Conservation (phyloP, 1,284 basidiomycete genomes). For the Sanguinoderma infundibulare region DNA sequence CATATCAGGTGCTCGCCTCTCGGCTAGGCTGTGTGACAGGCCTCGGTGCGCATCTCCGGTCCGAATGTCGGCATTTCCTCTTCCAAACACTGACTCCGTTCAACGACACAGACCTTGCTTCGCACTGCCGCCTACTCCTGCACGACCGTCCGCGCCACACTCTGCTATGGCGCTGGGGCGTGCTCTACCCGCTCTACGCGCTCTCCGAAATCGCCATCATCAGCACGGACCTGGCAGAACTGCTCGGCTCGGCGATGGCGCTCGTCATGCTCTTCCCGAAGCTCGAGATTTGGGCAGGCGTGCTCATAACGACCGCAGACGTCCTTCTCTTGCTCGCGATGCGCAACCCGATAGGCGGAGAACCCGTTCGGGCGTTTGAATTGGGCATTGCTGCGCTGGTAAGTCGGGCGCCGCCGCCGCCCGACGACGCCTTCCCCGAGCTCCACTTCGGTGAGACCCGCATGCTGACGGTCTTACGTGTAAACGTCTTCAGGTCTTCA, state of each 20-base stretch:
- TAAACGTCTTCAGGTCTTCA: slow-evolving; percentile 59
- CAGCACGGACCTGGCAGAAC: slow-evolving; percentile 73
- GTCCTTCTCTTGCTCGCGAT: slow-evolving; percentile 78
- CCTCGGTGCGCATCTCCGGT: slow-evolving; percentile 47
- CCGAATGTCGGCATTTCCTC: not conserved
- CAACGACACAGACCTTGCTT: slow-evolving; percentile 61
- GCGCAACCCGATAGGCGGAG: slow-evolving; percentile 59
- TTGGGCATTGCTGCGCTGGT: slow-evolving; percentile 64
- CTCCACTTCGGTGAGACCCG: not conserved
- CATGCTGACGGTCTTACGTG: not conserved
- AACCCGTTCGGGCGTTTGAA: slow-evolving; percentile 79
- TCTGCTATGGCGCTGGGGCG: slow-evolving; percentile 62
- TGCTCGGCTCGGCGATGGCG: slow-evolving; percentile 82
- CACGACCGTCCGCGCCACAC: slow-evolving; percentile 68
- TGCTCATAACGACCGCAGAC: slow-evolving; percentile 84
- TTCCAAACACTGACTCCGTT: not conserved
- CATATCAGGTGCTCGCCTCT: slow-evolving; percentile 46
- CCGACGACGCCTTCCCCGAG: not conserved
- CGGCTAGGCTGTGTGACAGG: slow-evolving; percentile 74
- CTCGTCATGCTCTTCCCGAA: slow-evolving; percentile 83
- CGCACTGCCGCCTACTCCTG: slow-evolving; percentile 74
- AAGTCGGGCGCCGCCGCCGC: slow-evolving; percentile 19
- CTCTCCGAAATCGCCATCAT: slow-evolving; percentile 84
- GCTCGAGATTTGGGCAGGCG: slow-evolving; percentile 80
- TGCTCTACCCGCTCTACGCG: slow-evolving; percentile 71